Base-by-base conservation (phyloP, 768 basidiomycete species). In the Cystofilobasidium macerans region DNA sequence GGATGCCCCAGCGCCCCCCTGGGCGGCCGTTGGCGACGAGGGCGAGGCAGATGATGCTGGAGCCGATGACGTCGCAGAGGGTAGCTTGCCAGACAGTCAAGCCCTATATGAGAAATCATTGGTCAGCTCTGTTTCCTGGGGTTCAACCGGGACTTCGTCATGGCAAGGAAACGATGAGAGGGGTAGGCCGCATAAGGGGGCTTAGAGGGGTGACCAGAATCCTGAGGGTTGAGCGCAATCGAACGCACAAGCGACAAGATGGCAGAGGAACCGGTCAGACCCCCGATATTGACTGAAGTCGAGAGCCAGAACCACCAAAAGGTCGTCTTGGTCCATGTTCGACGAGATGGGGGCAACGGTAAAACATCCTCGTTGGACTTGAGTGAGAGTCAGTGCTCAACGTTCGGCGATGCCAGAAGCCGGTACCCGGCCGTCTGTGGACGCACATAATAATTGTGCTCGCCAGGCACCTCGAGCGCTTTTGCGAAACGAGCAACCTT, bases 61-160 rank as follows among this genome's bases (percentile, higher is more conserved):
- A 16, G 24, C 14, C 36, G 36, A 57, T 64, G 43, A 72, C 61
- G n/a, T 71, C 69, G 6, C 45, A 67, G 8, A 70, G 53, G 61
- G 73, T 70, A 3, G 73, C 70, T 60, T 75, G 71, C 26, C 64
- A 69, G 58, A 71, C 62, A 26, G 63, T 61, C 57, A 74, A 57
- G 11, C 53, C 59, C 13, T 40, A 16, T 40, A 16, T 8, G 38
- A 16, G 38, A 40, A 40, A 16, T 16, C 16, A 8, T 40, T 16
- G 38, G 38, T 40, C 16, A 40, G 38, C 38, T 40, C 38, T 40
- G 38, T n/a, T n/a, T n/a, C n/a, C n/a, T n/a, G n/a, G n/a, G n/a
- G n/a, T n/a, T n/a, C n/a, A n/a, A n/a, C n/a, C n/a, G n/a, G n/a
- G n/a, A n/a, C n/a, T n/a, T n/a, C n/a, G n/a, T n/a, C n/a, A n/a